phyloP scores from a whole-genome alignment of 2,329 filamentous ascomycete genomes.

The Pseudogymnoascus verrucosus region DNA sequence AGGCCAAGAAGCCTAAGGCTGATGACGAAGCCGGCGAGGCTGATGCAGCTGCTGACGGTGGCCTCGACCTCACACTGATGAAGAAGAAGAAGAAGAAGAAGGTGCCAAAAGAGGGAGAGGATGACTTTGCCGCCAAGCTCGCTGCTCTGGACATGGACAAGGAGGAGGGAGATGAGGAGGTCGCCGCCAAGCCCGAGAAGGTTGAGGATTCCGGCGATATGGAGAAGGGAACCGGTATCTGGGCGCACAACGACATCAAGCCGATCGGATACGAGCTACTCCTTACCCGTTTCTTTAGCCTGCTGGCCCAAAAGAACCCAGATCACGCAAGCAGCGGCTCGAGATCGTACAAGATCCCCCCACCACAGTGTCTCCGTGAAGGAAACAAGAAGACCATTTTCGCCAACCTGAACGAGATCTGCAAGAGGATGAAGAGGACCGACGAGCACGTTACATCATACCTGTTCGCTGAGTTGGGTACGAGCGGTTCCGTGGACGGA shows the following conservation, averaged over 20 bases:
- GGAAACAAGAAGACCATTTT: constrained; percentile 99
- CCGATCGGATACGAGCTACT: constrained; percentile 78
- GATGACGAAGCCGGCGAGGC: constrained; percentile 55
- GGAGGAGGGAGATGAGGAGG: constrained; percentile 32
- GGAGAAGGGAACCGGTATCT: constrained; percentile 12
- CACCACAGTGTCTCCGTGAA: constrained; percentile 97
- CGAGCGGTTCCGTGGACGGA: constrained; percentile 89
- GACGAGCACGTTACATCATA: constrained; percentile 97
- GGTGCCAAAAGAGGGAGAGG: constrained; percentile 8
- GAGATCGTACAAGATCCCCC: constrained; percentile 98
- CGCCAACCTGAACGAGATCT: constrained; percentile 97
- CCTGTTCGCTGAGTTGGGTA: constrained; percentile 96
- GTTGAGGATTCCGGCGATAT: constrained; percentile 10
- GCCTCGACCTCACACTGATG: constrained; percentile 34
- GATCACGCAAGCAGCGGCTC: constrained; percentile 82
- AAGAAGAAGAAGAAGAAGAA: constrained; percentile 13
- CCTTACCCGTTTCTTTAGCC: constrained; percentile 86
- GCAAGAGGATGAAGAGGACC: constrained; percentile 98
- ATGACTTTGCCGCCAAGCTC: constrained; percentile 27
- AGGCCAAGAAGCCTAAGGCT: constrained; percentile 67
- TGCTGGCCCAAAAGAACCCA: constrained; percentile 92
- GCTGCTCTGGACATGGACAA: constrained; percentile 23
- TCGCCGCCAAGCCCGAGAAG: constrained; percentile 41
- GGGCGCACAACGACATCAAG: constrained; percentile 19
- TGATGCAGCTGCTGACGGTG: constrained; percentile 38